These are phyloP conservation scores for Breynia disticha DNA, from an alignment of 441 rosid genomes.

Conservation along the genomic window DNA sequence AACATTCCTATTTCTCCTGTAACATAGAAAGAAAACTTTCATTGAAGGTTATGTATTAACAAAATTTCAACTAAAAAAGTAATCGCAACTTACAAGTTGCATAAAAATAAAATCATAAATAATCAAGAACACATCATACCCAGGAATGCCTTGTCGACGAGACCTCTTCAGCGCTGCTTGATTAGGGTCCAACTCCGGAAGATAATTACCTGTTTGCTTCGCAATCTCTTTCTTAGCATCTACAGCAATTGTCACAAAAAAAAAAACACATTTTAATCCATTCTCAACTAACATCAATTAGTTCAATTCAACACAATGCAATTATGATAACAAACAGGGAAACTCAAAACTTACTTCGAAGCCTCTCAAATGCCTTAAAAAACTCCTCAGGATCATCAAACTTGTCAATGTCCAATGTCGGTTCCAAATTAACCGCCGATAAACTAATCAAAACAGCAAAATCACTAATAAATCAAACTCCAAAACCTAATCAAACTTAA, in stretches of 20 bases:
- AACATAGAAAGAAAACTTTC: neutral
- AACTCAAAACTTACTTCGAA: conserved; percentile 38
- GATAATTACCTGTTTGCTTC: conserved; percentile 47
- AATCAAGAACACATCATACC: conserved; percentile 23
- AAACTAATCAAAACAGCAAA: conserved; percentile 29
- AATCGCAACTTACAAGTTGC: neutral
- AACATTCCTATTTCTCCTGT: conserved; percentile 41
- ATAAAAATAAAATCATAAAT: conserved; percentile 1
- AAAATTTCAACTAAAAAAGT: conserved; percentile 4
- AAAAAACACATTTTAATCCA: conserved; percentile 1
- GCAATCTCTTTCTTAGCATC: conserved; percentile 66
- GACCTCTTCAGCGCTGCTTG: conserved; percentile 26
- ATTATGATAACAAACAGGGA: conserved; percentile 1
- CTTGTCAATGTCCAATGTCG: conserved; percentile 45
- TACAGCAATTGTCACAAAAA: conserved; percentile 18
- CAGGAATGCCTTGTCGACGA: conserved; percentile 53
- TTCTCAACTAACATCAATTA: conserved; percentile 2
- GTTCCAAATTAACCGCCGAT: conserved; percentile 32
- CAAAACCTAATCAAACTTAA: neutral
- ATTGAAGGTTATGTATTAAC: neutral
- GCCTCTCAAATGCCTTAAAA: conserved; percentile 55
- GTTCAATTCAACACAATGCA: neutral
- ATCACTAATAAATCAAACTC: neutral
- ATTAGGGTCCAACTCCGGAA: conserved; percentile 28
- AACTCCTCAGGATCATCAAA: conserved; percentile 57